Percentiles rank a stretch among this genome's conserved stretches.
Conservation (phyloP, 1,284 basidiomycete genomes). For the Phaffia rhodozyma region DNA sequence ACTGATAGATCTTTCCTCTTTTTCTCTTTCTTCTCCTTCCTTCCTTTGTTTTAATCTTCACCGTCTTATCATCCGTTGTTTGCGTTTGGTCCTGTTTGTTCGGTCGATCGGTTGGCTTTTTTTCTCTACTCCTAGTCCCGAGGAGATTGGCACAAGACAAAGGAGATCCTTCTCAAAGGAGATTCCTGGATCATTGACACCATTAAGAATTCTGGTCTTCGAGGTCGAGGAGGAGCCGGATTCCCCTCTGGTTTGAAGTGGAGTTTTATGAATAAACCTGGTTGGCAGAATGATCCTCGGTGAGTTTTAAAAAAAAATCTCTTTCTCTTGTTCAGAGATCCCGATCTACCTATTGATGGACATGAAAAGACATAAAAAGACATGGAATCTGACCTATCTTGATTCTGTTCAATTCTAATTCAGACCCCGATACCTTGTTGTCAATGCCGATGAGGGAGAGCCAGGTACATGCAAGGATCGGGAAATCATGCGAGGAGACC, state of each 20-base stretch:
- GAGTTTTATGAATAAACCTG: conserved; percentile 96
- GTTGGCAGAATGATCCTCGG: conserved; percentile 90
- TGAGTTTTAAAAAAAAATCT: conserved; percentile 29
- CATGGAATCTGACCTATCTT: not conserved
- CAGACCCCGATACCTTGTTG: conserved; percentile 87
- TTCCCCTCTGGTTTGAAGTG: conserved; percentile 97
- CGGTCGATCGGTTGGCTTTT: not conserved
- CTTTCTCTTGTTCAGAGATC: not conserved
- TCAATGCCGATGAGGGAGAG: conserved; percentile 98
- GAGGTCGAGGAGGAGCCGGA: conserved; percentile 92
- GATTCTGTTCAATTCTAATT: not conserved
- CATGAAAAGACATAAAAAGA: not conserved
- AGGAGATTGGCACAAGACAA: conserved; percentile 96
- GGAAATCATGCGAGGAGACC: conserved; percentile 94
- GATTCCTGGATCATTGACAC: conserved; percentile 96
- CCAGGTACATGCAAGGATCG: conserved; percentile 99
- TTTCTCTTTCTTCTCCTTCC: not conserved
- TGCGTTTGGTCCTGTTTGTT: not conserved
- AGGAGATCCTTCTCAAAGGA: conserved; percentile 88
- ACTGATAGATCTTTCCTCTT: conserved; percentile 19
- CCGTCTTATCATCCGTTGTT: not conserved
- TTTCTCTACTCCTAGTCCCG: conserved; percentile 48
- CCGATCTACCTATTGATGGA: not conserved
- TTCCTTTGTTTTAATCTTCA: not conserved
- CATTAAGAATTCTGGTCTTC: conserved; percentile 89